Conservation (phyloP, 305 asterid genomes). For the Fraxinus paxiana region DNA sequence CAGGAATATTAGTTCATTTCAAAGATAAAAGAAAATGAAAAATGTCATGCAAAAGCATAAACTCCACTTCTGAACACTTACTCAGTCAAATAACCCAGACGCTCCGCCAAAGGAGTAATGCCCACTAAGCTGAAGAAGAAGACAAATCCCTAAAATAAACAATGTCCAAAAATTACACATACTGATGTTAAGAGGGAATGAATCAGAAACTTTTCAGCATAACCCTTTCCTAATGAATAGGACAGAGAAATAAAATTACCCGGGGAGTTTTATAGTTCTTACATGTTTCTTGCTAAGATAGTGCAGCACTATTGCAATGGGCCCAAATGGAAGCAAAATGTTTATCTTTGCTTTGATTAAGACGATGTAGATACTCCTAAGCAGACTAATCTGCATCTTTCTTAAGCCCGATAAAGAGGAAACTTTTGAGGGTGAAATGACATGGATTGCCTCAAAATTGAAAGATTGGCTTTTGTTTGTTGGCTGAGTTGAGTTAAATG, state of each 20-base stretch:
- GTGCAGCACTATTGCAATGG: constrained; percentile 71
- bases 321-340: constrained; percentile 86
- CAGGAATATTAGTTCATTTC: constrained; percentile 21
- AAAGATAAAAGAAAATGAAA: constrained; percentile 11
- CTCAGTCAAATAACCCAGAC: constrained; percentile 94
- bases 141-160: constrained; percentile 66
- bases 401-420: constrained; percentile 48
- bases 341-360: constrained; percentile 79
- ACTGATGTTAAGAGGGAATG: neutral
- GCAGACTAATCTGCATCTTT: constrained; percentile 45
- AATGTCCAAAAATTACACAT: constrained; percentile 2
- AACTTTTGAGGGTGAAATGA: constrained; percentile 36
- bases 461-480: constrained; percentile 44
- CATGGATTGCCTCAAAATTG: constrained; percentile 50
- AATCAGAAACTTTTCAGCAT: constrained; percentile 4
- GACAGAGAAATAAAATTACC: neutral
- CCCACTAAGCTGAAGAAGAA: constrained; percentile 86
- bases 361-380: constrained; percentile 70
- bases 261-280: constrained; percentile 26
- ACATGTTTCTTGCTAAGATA: constrained; percentile 70
- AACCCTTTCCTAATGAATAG: constrained; percentile 10
- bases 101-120: constrained; percentile 92
- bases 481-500: constrained; percentile 46
- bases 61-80: constrained; percentile 35
- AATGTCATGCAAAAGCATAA: neutral